These are phyloP conservation scores for Diaporthe sp. DNA, from an alignment of 2,329 filamentous ascomycete genomes.

Conservation along the genomic window DNA sequence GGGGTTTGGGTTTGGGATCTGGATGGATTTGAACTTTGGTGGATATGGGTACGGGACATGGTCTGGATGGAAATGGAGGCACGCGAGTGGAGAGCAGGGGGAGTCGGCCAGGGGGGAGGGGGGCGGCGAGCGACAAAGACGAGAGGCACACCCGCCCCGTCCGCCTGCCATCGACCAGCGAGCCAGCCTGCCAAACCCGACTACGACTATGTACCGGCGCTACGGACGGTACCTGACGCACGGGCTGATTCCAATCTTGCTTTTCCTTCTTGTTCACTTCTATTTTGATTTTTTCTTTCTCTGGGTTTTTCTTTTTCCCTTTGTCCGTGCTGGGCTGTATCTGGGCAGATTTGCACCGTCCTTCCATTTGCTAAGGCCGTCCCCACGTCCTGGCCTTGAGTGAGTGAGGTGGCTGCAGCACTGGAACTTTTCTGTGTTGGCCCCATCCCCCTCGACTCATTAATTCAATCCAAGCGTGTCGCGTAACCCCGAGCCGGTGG, in stretches of 20 bases:
- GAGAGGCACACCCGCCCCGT: background rate
- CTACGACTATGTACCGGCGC: background rate
- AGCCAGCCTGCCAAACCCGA: background rate
- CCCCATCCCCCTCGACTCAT: background rate
- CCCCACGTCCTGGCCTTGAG: background rate
- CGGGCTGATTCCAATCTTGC: slow-evolving; percentile 1
- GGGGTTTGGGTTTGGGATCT: slow-evolving; percentile 16
- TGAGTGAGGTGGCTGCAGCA: background rate
- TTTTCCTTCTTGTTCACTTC: background rate
- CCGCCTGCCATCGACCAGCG: background rate
- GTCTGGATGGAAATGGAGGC: slow-evolving; percentile 4
- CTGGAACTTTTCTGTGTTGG: background rate
- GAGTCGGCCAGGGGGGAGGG: no score
- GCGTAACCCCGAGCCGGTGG: background rate
- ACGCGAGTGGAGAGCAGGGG: background rate
- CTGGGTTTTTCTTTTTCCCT: background rate
- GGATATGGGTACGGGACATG: slow-evolving; percentile 1
- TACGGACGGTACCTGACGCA: slow-evolving; percentile 8
- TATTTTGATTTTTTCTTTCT: background rate
- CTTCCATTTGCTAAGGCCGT: background rate
- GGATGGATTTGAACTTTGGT: background rate
- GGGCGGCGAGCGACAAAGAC: background rate
- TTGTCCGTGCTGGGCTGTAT: background rate
- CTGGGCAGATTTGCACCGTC: background rate
- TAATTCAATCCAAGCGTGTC: background rate